Evolutionary conservation across 805 yeast genomes (phyloP).

Genomic region (Barnettozyma sp.): DNA sequence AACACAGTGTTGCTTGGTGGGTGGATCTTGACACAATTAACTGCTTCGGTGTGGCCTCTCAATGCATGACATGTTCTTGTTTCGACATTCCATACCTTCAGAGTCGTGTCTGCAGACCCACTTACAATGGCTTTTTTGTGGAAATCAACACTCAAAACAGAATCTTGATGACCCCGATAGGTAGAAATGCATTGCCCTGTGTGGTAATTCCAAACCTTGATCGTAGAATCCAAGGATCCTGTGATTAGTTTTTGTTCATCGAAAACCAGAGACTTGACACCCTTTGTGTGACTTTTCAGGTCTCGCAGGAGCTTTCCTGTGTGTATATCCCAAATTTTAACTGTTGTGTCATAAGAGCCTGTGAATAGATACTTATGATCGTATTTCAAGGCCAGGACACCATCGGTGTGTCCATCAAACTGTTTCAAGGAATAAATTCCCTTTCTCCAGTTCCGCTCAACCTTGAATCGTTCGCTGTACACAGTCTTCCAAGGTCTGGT

Average conservation of each 20-base stretch:
- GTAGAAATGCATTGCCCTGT: constrained; percentile 94
- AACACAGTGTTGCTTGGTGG: constrained; percentile 70
- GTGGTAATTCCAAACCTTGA: constrained; percentile 92
- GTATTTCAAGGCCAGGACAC: constrained; percentile 82
- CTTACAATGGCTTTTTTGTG: constrained; percentile 76
- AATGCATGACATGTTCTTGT: constrained; percentile 86
- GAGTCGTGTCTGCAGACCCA: constrained; percentile 88
- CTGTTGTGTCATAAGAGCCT: constrained; percentile 86
- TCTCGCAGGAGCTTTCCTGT: constrained; percentile 72
- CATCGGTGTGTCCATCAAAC: constrained; percentile 80
- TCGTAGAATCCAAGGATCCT: constrained; percentile 86
- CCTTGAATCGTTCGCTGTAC: constrained; percentile 81
- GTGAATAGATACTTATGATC: constrained; percentile 76
- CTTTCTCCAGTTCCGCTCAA: constrained; percentile 92
- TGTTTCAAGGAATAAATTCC: constrained; percentile 60
- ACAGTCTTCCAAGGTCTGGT: constrained; percentile 95
- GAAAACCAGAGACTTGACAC: constrained; percentile 77
- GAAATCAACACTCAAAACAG: constrained; percentile 81
- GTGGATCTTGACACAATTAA: constrained; percentile 83
- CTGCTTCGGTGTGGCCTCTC: constrained; percentile 91
- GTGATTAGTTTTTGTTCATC: constrained; percentile 87
- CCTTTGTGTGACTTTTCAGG: constrained; percentile 83
- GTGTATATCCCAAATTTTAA: constrained; percentile 88
- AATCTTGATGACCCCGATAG: constrained; percentile 85
- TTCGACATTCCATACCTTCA: constrained; percentile 95